Conservation (phyloP, 192 early-diverging fungal genomes). For the Phycomyces nitens region DNA sequence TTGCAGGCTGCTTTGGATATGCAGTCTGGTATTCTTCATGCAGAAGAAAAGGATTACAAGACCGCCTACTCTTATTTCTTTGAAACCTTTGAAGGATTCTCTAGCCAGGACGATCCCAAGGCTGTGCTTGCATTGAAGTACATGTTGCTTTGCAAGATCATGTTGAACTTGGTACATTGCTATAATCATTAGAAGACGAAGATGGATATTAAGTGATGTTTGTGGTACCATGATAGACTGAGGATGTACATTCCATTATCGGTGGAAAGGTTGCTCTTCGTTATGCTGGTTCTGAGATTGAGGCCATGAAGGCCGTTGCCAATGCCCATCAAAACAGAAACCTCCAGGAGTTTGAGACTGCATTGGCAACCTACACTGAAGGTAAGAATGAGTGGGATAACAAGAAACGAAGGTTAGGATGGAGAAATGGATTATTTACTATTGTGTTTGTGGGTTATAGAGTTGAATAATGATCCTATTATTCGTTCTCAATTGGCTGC, state of each 20-base stretch:
- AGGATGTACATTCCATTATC: constrained; percentile 89
- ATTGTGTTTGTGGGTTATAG: constrained; percentile 20
- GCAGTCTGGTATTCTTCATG: constrained; percentile 96
- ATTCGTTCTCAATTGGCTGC: constrained; percentile 89
- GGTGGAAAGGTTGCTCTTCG: constrained; percentile 88
- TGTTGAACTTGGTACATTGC: constrained; percentile 85
- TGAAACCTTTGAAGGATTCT: constrained; percentile 93
- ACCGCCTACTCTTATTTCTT: constrained; percentile 99
- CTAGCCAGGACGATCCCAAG: constrained; percentile 81
- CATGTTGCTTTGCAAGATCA: constrained; percentile 99
- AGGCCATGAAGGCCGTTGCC: constrained; percentile 93
- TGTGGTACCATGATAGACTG: constrained; percentile 54
- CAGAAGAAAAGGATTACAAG: constrained; percentile 99
- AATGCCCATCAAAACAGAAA: constrained; percentile 95
- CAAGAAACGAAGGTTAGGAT: constrained; percentile 64
- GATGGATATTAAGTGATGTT: background rate
- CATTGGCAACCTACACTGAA: constrained; percentile 79
- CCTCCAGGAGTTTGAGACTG: constrained; percentile 93
- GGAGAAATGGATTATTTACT: background rate
- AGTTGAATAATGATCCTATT: constrained; percentile 90
- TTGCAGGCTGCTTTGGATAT: constrained; percentile 95
- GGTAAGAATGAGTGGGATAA: constrained; percentile 48
- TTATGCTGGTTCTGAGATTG: constrained; percentile 85
- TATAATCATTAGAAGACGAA: background rate
- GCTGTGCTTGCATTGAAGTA: constrained; percentile 93